Conservation (phyloP, 495 filamentous ascomycete genomes). For the Evernia prunastri region DNA sequence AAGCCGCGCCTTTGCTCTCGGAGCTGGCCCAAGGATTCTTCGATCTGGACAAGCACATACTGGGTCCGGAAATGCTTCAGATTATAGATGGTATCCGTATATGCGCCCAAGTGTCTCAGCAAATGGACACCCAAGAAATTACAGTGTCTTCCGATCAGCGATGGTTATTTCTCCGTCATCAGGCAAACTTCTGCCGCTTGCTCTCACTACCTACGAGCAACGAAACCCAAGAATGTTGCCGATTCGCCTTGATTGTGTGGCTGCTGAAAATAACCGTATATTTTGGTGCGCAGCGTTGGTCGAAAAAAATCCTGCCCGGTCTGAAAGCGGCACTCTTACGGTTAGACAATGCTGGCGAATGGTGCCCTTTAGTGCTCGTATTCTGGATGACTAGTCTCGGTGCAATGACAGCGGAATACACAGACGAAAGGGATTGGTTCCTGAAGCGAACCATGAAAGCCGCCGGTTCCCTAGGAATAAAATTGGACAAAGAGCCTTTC, state of each 20-base stretch:
- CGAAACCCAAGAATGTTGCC: background rate
- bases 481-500: background rate
- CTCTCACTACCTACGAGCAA: background rate
- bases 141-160: background rate
- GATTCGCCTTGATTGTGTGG: conserved; percentile 3
- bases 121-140: background rate
- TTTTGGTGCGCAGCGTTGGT: conserved; percentile 4
- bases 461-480: background rate
- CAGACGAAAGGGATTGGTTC: conserved; percentile 1
- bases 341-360: background rate
- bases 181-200: conserved; percentile 2
- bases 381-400: conserved; percentile 6
- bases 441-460: background rate
- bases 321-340: background rate
- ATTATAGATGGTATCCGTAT: background rate
- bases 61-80: background rate
- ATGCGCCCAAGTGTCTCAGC: background rate
- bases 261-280: conserved; percentile 1
- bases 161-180: conserved; percentile 10
- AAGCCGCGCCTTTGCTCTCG: background rate
- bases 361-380: background rate
- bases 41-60: background rate
- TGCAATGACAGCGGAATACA: conserved; percentile 2
- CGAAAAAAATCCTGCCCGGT: background rate
- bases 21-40: conserved; percentile 3